These are phyloP conservation scores for Globisporangium mamillatum DNA, from an alignment of 352 stramenopile genomes.

Conservation along the genomic window DNA sequence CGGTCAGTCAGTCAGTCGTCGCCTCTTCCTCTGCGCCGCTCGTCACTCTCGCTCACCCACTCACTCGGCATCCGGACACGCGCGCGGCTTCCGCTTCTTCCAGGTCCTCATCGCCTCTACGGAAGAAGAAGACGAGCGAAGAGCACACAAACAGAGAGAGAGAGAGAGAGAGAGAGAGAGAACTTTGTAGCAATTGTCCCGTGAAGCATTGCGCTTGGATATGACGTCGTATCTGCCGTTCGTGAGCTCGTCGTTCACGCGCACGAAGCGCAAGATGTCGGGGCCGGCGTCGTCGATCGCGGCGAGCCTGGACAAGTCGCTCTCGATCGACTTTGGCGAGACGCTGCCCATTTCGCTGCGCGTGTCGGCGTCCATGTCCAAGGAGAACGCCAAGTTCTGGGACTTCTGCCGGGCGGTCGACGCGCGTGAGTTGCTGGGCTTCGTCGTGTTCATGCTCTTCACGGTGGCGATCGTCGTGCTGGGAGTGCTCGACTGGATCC, in stretches of 20 bases:
- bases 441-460: slow-evolving; percentile 42
- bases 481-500: slow-evolving; percentile 51
- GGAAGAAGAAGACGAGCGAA: not conserved
- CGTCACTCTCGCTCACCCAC: too few relatives aligned
- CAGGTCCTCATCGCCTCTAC: not conserved
- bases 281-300: slow-evolving; percentile 35
- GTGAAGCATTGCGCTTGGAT: not conserved
- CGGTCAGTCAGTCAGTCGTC: not conserved
- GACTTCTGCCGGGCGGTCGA: slow-evolving; percentile 32
- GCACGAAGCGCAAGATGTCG: slow-evolving; percentile 64
- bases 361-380: not conserved
- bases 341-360: slow-evolving; percentile 16
- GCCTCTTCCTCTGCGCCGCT: not conserved
- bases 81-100: not conserved
- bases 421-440: slow-evolving; percentile 38
- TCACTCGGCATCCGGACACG: not conserved
- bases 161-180: not conserved
- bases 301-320: slow-evolving; percentile 30
- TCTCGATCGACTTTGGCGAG: slow-evolving; percentile 20
- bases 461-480: slow-evolving; percentile 40
- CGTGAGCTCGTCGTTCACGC: slow-evolving; percentile 21
- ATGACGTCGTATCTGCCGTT: slow-evolving; percentile 28
- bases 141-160: not conserved
- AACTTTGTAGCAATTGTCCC: not conserved
- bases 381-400: slow-evolving; percentile 21